phyloP scores from a whole-genome alignment of 495 filamentous ascomycete species.

The Talaromyces adpressus region DNA sequence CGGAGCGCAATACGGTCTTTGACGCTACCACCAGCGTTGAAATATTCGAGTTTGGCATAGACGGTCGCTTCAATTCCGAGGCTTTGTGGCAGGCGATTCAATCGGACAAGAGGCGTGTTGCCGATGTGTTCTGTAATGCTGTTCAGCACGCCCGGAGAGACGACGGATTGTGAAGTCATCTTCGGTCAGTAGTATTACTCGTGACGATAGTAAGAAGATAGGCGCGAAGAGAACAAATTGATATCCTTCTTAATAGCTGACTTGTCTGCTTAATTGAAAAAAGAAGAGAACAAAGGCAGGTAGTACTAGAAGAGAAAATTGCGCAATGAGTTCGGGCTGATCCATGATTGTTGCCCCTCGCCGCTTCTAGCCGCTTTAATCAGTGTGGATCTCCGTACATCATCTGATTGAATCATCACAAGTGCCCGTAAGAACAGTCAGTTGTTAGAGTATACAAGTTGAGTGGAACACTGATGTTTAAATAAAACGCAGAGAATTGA shows the following conservation, averaged over 20 bases:
- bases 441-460: too few relatives aligned
- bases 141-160: slow-evolving; percentile 52
- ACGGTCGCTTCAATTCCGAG: slow-evolving; percentile 83
- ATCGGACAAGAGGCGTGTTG: slow-evolving; percentile 85
- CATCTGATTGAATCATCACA: neutral
- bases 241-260: neutral
- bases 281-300: neutral
- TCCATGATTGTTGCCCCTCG: slow-evolving; percentile 3
- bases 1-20: slow-evolving; percentile 95
- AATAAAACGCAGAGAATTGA: too few relatives aligned
- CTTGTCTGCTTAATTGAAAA: neutral
- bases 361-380: slow-evolving; percentile 3
- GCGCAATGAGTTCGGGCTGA: neutral
- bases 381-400: neutral
- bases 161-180: slow-evolving; percentile 22
- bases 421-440: too few relatives aligned
- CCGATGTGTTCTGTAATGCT: slow-evolving; percentile 70
- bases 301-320: neutral
- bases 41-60: slow-evolving; percentile 92
- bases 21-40: slow-evolving; percentile 96
- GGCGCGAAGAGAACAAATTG: neutral
- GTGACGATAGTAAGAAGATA: neutral
- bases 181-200: neutral
- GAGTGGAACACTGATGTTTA: too few relatives aligned
- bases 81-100: slow-evolving; percentile 87